Evolutionary conservation across 1,284 basidiomycete genomes (phyloP), one percentile per base, ranked within the genome.

Genomic region (Meripilus lineatus): DNA sequence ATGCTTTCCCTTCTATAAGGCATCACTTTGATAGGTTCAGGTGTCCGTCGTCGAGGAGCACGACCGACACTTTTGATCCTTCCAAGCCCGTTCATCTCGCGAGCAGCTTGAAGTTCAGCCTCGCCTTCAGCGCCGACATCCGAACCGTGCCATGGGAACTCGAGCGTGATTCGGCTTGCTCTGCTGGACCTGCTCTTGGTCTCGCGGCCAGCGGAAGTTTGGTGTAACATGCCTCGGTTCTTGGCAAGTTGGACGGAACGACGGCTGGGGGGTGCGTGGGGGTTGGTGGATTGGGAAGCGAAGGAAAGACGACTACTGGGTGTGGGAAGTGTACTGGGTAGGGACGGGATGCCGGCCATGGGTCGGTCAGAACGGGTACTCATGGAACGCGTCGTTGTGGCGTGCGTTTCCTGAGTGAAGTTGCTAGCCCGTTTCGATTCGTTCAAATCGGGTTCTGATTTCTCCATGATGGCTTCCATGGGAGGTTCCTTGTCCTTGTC

Each of bases 31-130:
- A 47, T 50, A 13, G 54, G 53, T n/a, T 50, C 51, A 4, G 67
- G 72, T 21, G 68, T 71, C 4, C 46, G 53, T 45, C 58, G 62
- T 40, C 58, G 60, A 3, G 69, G 64, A 21, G 60, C 71, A 24
- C 55, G 66, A 1, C 74, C 71, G 30, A 70, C 57, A 47, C 63
- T 71, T 63, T 69, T 74, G 40, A 71, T 63, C 40, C 64, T 61
- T 23, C 58, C 46, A 17, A 60, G 14, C 22, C 37, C 44, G 18
- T 38, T 21, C 26, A 22, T 38, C 37, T 33, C 18, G 18, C 43
- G 32, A 14, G 45, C 45, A 5, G 20, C 32, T 15, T 41, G 39
- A 11, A 46, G 38, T 20, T 33, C 45, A n/a, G 40, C 40, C 15
- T 42, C 32, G 23, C 45, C 45, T 18, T 46, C 30, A n/a, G 32